Evolutionary conservation across 805 yeast species (phyloP).

Genomic region (Wickerhamomyces canadensis): DNA sequence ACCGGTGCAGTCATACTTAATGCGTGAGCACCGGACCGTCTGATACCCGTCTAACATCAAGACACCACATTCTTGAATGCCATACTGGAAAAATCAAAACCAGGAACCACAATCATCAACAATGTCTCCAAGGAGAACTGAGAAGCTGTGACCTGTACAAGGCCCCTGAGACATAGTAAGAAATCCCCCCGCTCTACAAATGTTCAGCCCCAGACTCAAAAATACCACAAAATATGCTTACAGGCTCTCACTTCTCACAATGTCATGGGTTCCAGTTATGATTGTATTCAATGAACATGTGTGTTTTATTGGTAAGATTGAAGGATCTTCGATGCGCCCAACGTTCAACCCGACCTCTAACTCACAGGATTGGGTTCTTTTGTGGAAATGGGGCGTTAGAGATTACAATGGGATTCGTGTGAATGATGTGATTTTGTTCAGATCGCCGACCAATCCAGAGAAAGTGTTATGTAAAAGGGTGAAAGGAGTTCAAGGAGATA

Average conservation of each 20-base stretch:
- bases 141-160: too few relatives aligned
- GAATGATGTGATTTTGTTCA: constrained; percentile 71
- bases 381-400: constrained; percentile 59
- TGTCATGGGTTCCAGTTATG: constrained; percentile 78
- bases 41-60: too few relatives aligned
- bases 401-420: constrained; percentile 39
- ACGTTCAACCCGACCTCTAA: constrained; percentile 66
- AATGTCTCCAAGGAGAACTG: too few relatives aligned
- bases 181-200: too few relatives aligned
- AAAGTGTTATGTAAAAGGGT: constrained; percentile 74
- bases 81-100: too few relatives aligned
- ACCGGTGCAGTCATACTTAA: too few relatives aligned
- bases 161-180: too few relatives aligned
- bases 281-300: constrained; percentile 65
- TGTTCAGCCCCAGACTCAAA: constrained; percentile 4
- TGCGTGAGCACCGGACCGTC: too few relatives aligned
- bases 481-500: constrained; percentile 70
- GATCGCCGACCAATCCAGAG: constrained; percentile 79
- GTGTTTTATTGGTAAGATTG: constrained; percentile 64
- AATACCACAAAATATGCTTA: constrained; percentile 23
- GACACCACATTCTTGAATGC: too few relatives aligned
- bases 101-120: too few relatives aligned
- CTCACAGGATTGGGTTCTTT: constrained; percentile 54
- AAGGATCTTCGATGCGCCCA: constrained; percentile 87
- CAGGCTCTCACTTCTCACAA: constrained; percentile 29